phyloP scores from a whole-genome alignment of 768 basidiomycete species.

The Russula lepida region DNA sequence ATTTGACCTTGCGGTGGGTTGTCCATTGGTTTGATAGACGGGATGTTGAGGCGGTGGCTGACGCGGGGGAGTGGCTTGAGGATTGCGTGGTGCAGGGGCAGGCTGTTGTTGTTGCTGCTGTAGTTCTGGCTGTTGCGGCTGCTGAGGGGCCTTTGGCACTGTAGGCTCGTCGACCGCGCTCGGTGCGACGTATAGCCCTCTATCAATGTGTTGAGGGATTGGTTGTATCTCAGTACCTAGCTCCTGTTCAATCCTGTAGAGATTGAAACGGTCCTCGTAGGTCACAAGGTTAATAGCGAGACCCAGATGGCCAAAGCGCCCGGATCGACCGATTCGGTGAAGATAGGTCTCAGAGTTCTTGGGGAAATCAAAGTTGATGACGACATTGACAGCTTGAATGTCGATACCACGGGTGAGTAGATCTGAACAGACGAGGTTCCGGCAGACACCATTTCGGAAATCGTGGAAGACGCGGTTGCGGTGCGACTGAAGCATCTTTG shows the following conservation, averaged over 20 bases:
- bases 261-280: constrained; percentile 94
- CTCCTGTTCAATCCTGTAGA: constrained; percentile 98
- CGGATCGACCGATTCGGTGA: constrained; percentile 95
- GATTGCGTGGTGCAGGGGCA: constrained; percentile 17
- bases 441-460: constrained; percentile 96
- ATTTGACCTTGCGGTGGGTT: constrained; percentile 23
- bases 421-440: constrained; percentile 97
- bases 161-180: constrained; percentile 37
- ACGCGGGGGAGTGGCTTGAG: constrained; percentile 8
- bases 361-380: constrained; percentile 99
- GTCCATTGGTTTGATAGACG: constrained; percentile 27
- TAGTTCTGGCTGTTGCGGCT: constrained; percentile 29
- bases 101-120: constrained; percentile 23
- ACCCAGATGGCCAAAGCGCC: constrained; percentile 94
- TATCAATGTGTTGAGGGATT: constrained; percentile 87
- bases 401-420: constrained; percentile 98
- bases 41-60: constrained; percentile 23
- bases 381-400: constrained; percentile 99
- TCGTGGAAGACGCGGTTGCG: constrained; percentile 99
- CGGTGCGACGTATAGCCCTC: constrained; percentile 88
- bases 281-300: constrained; percentile 97
- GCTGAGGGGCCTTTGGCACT: constrained; percentile 32
- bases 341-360: constrained; percentile 99
- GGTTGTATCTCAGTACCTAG: constrained; percentile 96
- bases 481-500: constrained; percentile 98